Conservation (phyloP, 176 grass and related monocot species). For the Paspalum vaginatum region DNA sequence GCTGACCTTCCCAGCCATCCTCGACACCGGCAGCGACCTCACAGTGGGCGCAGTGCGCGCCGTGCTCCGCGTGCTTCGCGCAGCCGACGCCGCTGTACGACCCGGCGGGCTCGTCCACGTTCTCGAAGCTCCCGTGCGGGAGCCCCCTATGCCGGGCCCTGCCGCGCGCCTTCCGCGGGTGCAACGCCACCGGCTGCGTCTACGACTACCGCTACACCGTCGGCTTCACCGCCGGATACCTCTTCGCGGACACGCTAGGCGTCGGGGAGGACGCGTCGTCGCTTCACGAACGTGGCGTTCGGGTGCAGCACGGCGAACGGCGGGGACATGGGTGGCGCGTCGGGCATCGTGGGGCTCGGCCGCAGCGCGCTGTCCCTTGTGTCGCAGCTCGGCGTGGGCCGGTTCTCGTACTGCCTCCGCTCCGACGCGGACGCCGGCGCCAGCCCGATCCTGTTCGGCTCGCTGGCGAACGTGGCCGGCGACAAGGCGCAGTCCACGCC, state of each 20-base stretch:
- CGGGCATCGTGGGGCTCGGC: slow-evolving; percentile 53
- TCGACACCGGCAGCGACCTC: slow-evolving; percentile 67
- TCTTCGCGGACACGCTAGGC: slow-evolving; percentile 44
- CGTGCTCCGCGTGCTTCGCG: slow-evolving; percentile 45
- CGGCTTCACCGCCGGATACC: slow-evolving; percentile 44
- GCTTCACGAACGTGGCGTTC: slow-evolving; percentile 40
- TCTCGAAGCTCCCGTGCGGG: slow-evolving; percentile 40
- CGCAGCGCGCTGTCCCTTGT: slow-evolving; percentile 50
- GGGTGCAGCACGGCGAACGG: slow-evolving; percentile 58
- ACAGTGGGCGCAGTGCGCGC: slow-evolving; percentile 63
- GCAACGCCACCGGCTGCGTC: slow-evolving; percentile 45
- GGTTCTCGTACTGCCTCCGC: slow-evolving; percentile 70
- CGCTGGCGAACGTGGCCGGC: slow-evolving; percentile 43
- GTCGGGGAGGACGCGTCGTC: slow-evolving; percentile 3
- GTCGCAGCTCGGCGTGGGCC: slow-evolving; percentile 51
- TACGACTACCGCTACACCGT: slow-evolving; percentile 53
- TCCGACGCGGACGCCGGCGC: slow-evolving; percentile 23
- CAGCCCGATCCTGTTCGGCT: slow-evolving; percentile 58
- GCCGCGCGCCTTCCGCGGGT: slow-evolving; percentile 5
- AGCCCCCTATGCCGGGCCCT: slow-evolving; percentile 25
- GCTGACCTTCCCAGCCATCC: slow-evolving; percentile 31
- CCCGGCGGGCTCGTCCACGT: slow-evolving; percentile 50
- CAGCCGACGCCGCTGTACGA: slow-evolving; percentile 57
- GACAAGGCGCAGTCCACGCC: slow-evolving; percentile 44
- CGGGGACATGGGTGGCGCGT: slow-evolving; percentile 41